These are phyloP conservation scores for Fusarium sp. DNA, from an alignment of 2,329 filamentous ascomycete species.

Conservation along the genomic window DNA sequence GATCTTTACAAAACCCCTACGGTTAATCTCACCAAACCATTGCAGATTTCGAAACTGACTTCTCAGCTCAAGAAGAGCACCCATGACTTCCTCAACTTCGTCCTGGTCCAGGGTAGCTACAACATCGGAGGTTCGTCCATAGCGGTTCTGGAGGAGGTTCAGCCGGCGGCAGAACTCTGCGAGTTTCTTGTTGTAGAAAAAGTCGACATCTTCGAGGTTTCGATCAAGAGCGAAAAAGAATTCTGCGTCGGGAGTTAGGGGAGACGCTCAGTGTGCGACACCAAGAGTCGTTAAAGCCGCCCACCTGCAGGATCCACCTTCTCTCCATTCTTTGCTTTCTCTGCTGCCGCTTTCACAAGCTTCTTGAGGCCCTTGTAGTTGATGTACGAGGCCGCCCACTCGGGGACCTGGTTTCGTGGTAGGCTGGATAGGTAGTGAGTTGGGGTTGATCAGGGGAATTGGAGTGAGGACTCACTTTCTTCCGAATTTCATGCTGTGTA, in stretches of 20 bases:
- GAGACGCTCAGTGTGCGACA: conserved; percentile 48
- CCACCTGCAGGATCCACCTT: conserved; percentile 92
- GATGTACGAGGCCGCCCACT: conserved; percentile 88
- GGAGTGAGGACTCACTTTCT: conserved; percentile 63
- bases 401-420: conserved; percentile 85
- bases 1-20: conserved; percentile 95
- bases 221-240: conserved; percentile 98
- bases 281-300: conserved; percentile 55
- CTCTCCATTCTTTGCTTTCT: conserved; percentile 74
- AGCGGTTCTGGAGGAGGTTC: conserved; percentile 87
- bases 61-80: conserved; percentile 88
- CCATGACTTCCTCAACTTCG: conserved; percentile 91
- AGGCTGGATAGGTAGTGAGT: conserved; percentile 63
- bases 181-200: conserved; percentile 97
- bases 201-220: conserved; percentile 96
- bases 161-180: conserved; percentile 85
- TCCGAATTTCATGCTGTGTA: conserved; percentile 70
- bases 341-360: conserved; percentile 85
- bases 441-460: conserved; percentile 4
- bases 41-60: conserved; percentile 90
- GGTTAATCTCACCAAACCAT: conserved; percentile 98
- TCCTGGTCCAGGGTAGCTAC: conserved; percentile 83
- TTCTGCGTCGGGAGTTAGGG: conserved; percentile 69
- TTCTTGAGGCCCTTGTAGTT: conserved; percentile 95
- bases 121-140: conserved; percentile 79